These are phyloP conservation scores for Bombardia bombarda DNA, from an alignment of 495 filamentous ascomycete species.

Conservation along the genomic window DNA sequence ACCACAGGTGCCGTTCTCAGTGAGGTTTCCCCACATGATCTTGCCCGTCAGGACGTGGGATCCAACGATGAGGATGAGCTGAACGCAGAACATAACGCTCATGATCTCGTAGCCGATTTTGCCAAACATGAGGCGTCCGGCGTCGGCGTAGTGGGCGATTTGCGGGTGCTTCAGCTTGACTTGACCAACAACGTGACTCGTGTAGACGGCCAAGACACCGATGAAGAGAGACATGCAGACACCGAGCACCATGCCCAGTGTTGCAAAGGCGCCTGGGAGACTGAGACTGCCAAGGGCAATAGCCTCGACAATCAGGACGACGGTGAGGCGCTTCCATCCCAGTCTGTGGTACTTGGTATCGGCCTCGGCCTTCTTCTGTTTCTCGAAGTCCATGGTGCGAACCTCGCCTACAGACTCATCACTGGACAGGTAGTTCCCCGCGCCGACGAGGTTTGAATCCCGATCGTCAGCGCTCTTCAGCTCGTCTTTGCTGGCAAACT, in stretches of 20 bases:
- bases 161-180: constrained; percentile 65
- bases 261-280: constrained; percentile 56
- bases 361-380: constrained; percentile 30
- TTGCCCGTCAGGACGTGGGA: constrained; percentile 68
- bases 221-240: constrained; percentile 52
- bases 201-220: constrained; percentile 65
- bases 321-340: constrained; percentile 43
- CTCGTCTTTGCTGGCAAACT: no score
- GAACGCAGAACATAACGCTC: constrained; percentile 53
- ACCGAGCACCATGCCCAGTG: constrained; percentile 50
- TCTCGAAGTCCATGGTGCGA: constrained; percentile 13
- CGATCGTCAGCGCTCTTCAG: no score
- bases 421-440: no score
- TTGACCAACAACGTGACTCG: constrained; percentile 69
- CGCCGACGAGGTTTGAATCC: no score
- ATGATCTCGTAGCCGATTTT: constrained; percentile 55
- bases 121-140: constrained; percentile 58
- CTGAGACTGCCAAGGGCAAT: constrained; percentile 64
- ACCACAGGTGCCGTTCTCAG: constrained; percentile 57
- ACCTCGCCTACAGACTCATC: background rate
- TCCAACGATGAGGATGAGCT: constrained; percentile 69
- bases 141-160: constrained; percentile 68
- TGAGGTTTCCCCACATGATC: constrained; percentile 61
- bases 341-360: constrained; percentile 34
- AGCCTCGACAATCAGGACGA: constrained; percentile 65